Percentiles rank a stretch among this genome's conserved stretches.
These are phyloP conservation scores for Cicer bijugum DNA, from an alignment of 306 rosid species.

Conservation along the genomic window DNA sequence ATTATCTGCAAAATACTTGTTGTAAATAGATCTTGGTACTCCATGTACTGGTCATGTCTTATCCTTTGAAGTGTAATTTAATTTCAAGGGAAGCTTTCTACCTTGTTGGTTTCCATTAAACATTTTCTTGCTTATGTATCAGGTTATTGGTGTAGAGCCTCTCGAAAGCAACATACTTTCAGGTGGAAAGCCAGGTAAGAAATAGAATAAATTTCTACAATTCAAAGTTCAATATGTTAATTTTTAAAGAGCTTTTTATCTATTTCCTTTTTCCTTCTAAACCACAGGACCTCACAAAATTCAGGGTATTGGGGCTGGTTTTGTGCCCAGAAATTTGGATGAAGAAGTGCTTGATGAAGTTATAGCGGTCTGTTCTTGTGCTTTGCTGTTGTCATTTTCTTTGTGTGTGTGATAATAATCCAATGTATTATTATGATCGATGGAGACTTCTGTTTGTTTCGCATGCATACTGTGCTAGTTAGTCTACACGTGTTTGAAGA, in stretches of 20 bases:
- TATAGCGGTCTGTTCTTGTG: constrained; percentile 61
- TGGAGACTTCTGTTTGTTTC: constrained; percentile 28
- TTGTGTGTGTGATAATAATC: neutral
- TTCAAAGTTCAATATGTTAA: constrained; percentile 32
- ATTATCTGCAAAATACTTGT: constrained; percentile 14
- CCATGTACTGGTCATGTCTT: constrained; percentile 22
- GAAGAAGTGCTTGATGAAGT: constrained; percentile 86
- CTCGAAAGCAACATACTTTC: constrained; percentile 90
- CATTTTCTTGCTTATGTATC: constrained; percentile 44
- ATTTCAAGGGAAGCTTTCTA: constrained; percentile 38
- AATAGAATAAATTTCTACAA: constrained; percentile 42
- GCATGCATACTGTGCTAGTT: constrained; percentile 19
- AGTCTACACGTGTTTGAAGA: neutral
- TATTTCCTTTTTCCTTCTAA: constrained; percentile 34
- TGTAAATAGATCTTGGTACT: constrained; percentile 22
- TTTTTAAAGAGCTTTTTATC: constrained; percentile 32
- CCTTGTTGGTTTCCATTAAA: constrained; percentile 27
- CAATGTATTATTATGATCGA: neutral
- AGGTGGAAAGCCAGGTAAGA: constrained; percentile 96
- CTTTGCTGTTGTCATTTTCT: constrained; percentile 23
- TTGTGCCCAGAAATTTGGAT: constrained; percentile 91
- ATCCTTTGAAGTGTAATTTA: constrained; percentile 21
- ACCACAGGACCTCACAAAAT: constrained; percentile 96
- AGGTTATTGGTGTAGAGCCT: constrained; percentile 96
- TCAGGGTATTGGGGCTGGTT: constrained; percentile 99